Conservation (phyloP, 805 yeast genomes). For the Teunomyces barrocoloradensis region DNA sequence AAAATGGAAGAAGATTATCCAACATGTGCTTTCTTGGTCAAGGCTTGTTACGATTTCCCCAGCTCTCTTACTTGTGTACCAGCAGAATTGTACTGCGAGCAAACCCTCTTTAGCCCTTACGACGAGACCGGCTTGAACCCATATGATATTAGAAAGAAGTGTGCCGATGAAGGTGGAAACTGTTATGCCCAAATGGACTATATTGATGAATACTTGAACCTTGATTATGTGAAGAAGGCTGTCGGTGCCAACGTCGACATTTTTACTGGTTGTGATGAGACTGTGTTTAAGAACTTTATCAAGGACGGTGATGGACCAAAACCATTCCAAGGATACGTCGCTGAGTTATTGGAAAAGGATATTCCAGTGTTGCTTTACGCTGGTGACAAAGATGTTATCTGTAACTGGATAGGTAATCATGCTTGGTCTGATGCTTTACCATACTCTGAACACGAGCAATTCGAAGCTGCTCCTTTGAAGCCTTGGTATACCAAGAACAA, state of each 20-base stretch:
- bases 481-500: conserved; percentile 18
- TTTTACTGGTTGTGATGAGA: conserved; percentile 48
- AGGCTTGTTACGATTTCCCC: conserved; percentile 31
- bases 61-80: conserved; percentile 40
- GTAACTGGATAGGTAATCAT: conserved; percentile 46
- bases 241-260: conserved; percentile 56
- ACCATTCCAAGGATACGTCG: conserved; percentile 67
- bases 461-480: conserved; percentile 14
- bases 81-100: conserved; percentile 34
- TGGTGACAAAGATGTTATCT: conserved; percentile 46
- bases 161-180: conserved; percentile 47
- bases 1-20: conserved; percentile 34
- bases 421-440: conserved; percentile 33
- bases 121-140: conserved; percentile 56
- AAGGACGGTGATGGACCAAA: conserved; percentile 65
- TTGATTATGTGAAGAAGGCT: conserved; percentile 49
- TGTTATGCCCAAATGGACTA: conserved; percentile 53
- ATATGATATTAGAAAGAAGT: conserved; percentile 58
- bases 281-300: conserved; percentile 47
- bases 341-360: conserved; percentile 36
- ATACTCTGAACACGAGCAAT: conserved; percentile 17
- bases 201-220: conserved; percentile 53
- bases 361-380: conserved; percentile 43
- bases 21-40: conserved; percentile 30
- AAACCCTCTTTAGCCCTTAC: conserved; percentile 27